Evolutionary conservation across 2,329 filamentous ascomycete species (phyloP).

Genomic region (Talaromyces rugulosus): DNA sequence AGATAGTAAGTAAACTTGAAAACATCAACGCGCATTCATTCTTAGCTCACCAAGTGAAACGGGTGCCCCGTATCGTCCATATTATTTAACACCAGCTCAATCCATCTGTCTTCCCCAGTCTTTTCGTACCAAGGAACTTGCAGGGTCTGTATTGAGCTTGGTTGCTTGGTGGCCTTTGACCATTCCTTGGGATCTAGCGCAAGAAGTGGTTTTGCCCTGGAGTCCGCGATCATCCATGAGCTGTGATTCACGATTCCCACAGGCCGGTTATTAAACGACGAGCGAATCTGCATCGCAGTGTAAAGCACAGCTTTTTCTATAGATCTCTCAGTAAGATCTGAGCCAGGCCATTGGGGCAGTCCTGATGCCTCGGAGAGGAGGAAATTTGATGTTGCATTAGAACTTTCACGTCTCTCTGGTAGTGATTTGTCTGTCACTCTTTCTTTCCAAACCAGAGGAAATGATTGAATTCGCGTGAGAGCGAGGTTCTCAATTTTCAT

Average conservation of each 20-base stretch:
- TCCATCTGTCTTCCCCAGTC: constrained; percentile 26
- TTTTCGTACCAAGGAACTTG: neutral
- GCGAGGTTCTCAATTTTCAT: neutral
- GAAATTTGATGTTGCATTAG: neutral
- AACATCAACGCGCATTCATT: neutral
- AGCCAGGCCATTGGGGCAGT: neutral
- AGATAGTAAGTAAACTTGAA: neutral
- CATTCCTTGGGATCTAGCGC: neutral
- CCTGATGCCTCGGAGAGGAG: neutral
- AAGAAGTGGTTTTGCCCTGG: neutral
- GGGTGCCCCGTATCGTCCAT: constrained; percentile 48
- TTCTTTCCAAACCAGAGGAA: neutral
- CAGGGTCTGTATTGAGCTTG: neutral
- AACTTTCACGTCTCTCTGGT: neutral
- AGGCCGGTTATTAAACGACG: neutral
- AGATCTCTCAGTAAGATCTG: neutral
- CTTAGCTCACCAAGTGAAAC: neutral
- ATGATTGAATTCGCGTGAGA: neutral
- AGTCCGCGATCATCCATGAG: neutral
- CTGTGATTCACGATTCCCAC: neutral
- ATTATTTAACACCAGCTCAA: constrained; percentile 49
- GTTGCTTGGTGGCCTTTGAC: neutral
- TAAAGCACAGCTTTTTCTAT: neutral
- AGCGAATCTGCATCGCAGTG: neutral
- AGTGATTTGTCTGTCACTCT: neutral